phyloP scores from a whole-genome alignment of 371 early-diverging fungal genomes.

The Polyrhizophydium stewartii region DNA sequence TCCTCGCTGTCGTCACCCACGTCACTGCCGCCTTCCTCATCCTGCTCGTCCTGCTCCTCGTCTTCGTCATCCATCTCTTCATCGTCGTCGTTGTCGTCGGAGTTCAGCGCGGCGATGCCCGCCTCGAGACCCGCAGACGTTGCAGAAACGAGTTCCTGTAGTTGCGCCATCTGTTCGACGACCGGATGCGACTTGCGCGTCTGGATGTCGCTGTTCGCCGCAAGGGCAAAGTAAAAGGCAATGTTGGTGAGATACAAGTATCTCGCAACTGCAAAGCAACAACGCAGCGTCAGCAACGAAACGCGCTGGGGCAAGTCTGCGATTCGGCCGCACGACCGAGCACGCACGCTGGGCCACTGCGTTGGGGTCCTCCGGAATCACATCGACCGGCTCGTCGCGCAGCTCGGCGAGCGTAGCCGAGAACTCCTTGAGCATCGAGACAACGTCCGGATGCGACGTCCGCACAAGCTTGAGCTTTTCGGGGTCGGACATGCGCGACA shows the following conservation, averaged over 20 bases:
- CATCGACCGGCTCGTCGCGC: background rate
- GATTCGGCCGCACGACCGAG: no score
- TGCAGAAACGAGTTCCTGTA: slow-evolving; percentile 64
- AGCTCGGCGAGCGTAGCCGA: slow-evolving; percentile 18
- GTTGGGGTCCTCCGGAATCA: slow-evolving; percentile 34
- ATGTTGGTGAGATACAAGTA: slow-evolving; percentile 77
- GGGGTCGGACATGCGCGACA: slow-evolving; percentile 53
- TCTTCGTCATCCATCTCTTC: slow-evolving; percentile 15
- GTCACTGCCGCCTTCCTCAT: background rate
- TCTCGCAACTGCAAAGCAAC: background rate
- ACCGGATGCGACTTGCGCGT: slow-evolving; percentile 67
- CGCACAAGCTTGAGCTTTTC: slow-evolving; percentile 71
- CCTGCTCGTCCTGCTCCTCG: background rate
- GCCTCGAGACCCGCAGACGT: slow-evolving; percentile 63
- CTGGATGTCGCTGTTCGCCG: slow-evolving; percentile 41
- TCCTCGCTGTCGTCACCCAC: background rate
- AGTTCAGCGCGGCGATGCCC: no score
- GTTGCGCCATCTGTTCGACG: slow-evolving; percentile 67
- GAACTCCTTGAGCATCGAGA: slow-evolving; percentile 71
- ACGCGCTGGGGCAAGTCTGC: no score
- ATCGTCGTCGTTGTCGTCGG: slow-evolving; percentile 18
- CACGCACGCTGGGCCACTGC: background rate
- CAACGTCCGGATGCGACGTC: slow-evolving; percentile 77
- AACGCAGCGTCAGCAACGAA: no score
- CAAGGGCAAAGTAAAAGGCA: slow-evolving; percentile 79